phyloP scores from a whole-genome alignment of 2,329 filamentous ascomycete genomes.

The Colletotrichum abscissum region DNA sequence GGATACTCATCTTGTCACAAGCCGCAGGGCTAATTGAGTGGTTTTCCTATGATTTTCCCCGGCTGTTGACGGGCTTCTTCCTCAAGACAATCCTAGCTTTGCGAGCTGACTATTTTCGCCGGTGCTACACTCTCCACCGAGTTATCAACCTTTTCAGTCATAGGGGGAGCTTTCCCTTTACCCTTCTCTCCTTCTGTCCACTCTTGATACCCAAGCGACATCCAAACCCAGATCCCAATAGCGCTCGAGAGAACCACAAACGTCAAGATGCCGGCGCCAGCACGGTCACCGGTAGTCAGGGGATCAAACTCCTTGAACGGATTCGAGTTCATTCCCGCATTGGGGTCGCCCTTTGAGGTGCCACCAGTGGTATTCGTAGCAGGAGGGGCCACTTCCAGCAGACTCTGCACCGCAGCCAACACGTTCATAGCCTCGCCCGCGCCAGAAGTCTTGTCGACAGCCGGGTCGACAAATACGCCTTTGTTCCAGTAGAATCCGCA shows the following conservation, averaged over 20 bases:
- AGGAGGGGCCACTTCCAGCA: slow-evolving; percentile 53
- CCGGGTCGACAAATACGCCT: slow-evolving; percentile 55
- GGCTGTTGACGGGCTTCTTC: neutral
- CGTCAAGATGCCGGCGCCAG: slow-evolving; percentile 75
- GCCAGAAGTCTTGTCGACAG: slow-evolving; percentile 65
- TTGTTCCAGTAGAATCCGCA: slow-evolving; percentile 74
- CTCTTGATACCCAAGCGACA: slow-evolving; percentile 40
- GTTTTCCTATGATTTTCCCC: neutral
- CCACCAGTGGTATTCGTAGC: slow-evolving; percentile 63
- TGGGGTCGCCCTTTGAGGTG: slow-evolving; percentile 56
- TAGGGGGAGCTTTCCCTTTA: neutral
- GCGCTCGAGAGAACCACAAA: slow-evolving; percentile 65
- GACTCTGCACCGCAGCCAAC: slow-evolving; percentile 63
- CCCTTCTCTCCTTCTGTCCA: slow-evolving; percentile 23
- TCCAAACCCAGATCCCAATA: slow-evolving; percentile 61
- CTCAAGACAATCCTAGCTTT: neutral
- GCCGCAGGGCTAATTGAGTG: neutral
- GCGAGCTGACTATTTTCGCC: neutral
- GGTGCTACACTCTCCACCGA: slow-evolving; percentile 14
- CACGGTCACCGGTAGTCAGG: slow-evolving; percentile 69
- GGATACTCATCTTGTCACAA: neutral
- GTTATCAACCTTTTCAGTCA: neutral
- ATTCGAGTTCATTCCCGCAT: slow-evolving; percentile 28
- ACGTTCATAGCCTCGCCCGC: slow-evolving; percentile 70
- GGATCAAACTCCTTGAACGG: slow-evolving; percentile 14